These are phyloP conservation scores for Nannochloropsis salina DNA, from an alignment of 108 stramenopile species.

Conservation along the genomic window DNA sequence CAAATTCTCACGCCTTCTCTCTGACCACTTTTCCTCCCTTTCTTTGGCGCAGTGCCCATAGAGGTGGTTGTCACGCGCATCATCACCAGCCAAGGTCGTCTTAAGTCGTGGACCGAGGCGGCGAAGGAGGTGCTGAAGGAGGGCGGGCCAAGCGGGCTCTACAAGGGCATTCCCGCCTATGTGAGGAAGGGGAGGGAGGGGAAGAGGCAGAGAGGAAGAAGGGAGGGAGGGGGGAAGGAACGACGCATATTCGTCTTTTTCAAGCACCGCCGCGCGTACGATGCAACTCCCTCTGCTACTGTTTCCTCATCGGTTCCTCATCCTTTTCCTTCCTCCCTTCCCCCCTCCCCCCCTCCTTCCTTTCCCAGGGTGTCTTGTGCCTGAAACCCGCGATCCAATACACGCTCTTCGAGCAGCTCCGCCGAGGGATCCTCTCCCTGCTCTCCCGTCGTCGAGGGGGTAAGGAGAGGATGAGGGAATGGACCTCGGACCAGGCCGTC, in stretches of 20 bases:
- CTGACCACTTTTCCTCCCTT: not conserved
- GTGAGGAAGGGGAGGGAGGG: not conserved
- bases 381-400: constrained; percentile 88
- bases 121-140: constrained; percentile 28
- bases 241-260: not conserved
- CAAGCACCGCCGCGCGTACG: not conserved
- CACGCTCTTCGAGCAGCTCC: constrained; percentile 80
- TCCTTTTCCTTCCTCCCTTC: constrained; percentile 1
- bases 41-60: not conserved
- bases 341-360: not conserved
- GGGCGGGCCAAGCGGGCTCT: constrained; percentile 62
- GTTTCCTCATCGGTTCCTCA: not conserved
- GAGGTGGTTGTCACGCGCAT: constrained; percentile 19
- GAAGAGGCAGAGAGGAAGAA: not conserved
- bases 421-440: constrained; percentile 43
- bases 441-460: not conserved
- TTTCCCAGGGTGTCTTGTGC: constrained; percentile 59
- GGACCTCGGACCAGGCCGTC: not conserved
- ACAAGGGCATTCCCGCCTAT: constrained; percentile 64
- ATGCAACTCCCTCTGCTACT: not conserved
- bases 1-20: not conserved
- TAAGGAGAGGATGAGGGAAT: not conserved
- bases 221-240: not conserved
- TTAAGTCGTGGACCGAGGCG: not conserved
- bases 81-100: constrained; percentile 17